These are phyloP conservation scores for Hebeloma cylindrosporum DNA, from an alignment of 768 basidiomycete genomes.

Conservation along the genomic window DNA sequence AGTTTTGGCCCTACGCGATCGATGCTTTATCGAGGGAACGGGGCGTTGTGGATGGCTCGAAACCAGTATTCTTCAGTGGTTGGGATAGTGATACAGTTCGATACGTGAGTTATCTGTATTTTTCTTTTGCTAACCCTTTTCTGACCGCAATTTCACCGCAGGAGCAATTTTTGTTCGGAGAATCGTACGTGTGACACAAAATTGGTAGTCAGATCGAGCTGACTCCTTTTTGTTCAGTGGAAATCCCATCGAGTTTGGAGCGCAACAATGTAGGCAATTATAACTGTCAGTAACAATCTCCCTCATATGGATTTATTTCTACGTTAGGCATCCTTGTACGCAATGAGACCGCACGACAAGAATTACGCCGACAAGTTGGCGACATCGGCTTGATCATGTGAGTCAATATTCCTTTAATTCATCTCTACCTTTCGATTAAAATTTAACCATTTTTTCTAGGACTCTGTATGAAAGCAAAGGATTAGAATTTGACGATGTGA, in stretches of 20 bases:
- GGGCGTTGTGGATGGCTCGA: conserved; percentile 54
- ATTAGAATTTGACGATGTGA: conserved; percentile 67
- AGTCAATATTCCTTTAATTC: conserved; percentile 15
- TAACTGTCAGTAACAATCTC: not conserved
- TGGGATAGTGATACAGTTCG: conserved; percentile 43
- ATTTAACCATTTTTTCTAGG: conserved; percentile 30
- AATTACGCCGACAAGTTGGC: conserved; percentile 52
- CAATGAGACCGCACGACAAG: conserved; percentile 48
- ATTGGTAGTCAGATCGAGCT: not conserved
- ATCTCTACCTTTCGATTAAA: too few species aligned
- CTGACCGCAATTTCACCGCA: conserved; percentile 10
- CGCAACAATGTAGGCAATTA: conserved; percentile 52
- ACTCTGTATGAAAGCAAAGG: conserved; percentile 68
- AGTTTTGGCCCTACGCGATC: conserved; percentile 66
- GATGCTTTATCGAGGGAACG: conserved; percentile 56
- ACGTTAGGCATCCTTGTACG: conserved; percentile 66
- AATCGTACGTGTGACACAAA: conserved; percentile 36
- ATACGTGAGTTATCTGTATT: conserved; percentile 31
- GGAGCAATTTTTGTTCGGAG: conserved; percentile 61
- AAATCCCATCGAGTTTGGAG: conserved; percentile 56
- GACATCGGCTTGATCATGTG: conserved; percentile 61
- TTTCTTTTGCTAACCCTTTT: not conserved
- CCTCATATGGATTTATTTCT: not conserved
- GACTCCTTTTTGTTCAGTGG: conserved; percentile 31
- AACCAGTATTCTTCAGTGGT: conserved; percentile 58